phyloP scores from a whole-genome alignment of 1,284 basidiomycete genomes.

The Taiwanofungus camphoratus region DNA sequence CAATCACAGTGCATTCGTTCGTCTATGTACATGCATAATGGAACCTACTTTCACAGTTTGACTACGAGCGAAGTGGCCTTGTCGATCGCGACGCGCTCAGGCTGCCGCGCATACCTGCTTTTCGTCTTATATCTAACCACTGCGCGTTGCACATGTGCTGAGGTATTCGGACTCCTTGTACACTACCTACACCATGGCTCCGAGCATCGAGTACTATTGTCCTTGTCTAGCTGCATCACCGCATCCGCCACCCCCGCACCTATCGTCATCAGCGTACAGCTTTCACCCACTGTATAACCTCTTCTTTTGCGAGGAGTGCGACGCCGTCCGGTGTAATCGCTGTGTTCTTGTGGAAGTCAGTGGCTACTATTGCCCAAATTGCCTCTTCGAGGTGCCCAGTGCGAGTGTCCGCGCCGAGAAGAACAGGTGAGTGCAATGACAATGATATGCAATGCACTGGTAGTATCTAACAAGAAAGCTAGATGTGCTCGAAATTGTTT shows the following conservation, averaged over 20 bases:
- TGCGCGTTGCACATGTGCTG: too few relatives aligned
- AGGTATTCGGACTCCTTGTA: too few relatives aligned
- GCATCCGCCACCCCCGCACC: constrained; percentile 68
- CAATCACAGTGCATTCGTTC: too few relatives aligned
- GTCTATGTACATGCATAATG: too few relatives aligned
- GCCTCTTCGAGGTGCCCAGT: constrained; percentile 97
- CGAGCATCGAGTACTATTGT: constrained; percentile 65
- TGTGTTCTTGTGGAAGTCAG: constrained; percentile 92
- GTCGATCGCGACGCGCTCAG: too few relatives aligned
- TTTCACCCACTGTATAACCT: constrained; percentile 83
- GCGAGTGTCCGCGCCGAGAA: constrained; percentile 95
- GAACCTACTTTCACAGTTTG: too few relatives aligned
- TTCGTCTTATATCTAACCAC: too few relatives aligned
- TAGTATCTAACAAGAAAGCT: constrained; percentile 3
- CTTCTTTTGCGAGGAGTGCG: constrained; percentile 99
- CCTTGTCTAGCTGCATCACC: constrained; percentile 58
- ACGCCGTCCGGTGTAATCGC: constrained; percentile 86
- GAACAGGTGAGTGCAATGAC: constrained; percentile 59
- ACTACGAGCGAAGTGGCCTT: too few relatives aligned
- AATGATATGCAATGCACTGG: constrained; percentile 1
- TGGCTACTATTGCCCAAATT: constrained; percentile 97
- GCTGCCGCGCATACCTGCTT: too few relatives aligned
- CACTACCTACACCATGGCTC: constrained; percentile 25
- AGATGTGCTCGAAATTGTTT: constrained; percentile 99
- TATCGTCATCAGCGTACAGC: constrained; percentile 65